Evolutionary conservation across 495 filamentous ascomycete species (phyloP), one percentile per base, ranked within the genome.

Genomic region (Tirmania nivea): DNA sequence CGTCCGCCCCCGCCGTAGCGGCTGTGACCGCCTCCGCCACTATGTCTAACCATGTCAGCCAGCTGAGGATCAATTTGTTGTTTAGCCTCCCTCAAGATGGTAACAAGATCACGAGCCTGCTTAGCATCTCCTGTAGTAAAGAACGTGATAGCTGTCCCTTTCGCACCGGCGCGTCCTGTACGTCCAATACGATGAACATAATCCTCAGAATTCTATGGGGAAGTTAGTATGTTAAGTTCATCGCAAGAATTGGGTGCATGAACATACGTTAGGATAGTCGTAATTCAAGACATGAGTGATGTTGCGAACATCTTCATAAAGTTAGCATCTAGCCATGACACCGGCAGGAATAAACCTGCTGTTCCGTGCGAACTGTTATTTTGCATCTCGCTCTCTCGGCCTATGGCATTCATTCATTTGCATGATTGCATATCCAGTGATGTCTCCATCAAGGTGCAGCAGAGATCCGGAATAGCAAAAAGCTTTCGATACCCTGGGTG

Each of bases 231-330:
- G 17, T 4, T n/a, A 21, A n/a, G 48, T 35, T 9, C 14, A 19
- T 14, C 8, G 10, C 10, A 36, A 52, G 2, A 36, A 35, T 10
- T 5, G 47, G n/a, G 25, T 37, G 25, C 12, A 14, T 14, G 34
- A 51, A 54, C 62, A 48, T 56, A 65, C 62, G 48, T 50, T 50
- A 20, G 48, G 48, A 69, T 94, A 94, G 70, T 97, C 90, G 83
- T 95, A 96, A 81, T 97, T 97, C 72, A 97, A 76, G 73, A 97
- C 90, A 73, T 97, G 90, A 70, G 89, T 95, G 71, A 97, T 97
- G 76, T 97, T 89, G 70, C 87, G 87, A 76, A 97, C 90, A 80
- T 97, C 90, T 97, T 94, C 48, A 80, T 69, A 68, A 75, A 71
- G 85, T 95, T 94, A 96, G 89, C 86, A 77, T 73, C 59, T 49